A percentile compares a stretch with the other conserved stretches of the same genome.
phyloP scores from a whole-genome alignment of 208 protist species.

The Porcisia hertigi region DNA sequence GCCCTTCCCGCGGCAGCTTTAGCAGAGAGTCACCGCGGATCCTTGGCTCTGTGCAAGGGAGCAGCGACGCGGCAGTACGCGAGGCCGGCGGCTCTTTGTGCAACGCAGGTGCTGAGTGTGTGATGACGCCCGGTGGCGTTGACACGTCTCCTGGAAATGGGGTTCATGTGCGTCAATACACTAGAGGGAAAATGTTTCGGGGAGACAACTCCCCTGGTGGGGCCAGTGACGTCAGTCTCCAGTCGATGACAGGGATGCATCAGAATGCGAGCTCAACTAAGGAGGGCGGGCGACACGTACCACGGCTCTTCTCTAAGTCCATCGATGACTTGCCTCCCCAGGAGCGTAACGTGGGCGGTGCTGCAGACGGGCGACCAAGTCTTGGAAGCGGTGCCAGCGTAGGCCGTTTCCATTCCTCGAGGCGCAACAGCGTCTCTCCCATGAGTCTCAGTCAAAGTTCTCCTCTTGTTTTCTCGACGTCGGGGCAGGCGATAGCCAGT shows the following conservation, averaged over 20 bases:
- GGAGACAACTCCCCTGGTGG: not conserved
- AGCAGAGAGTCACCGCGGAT: conserved; percentile 5
- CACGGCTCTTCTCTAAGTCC: conserved; percentile 13
- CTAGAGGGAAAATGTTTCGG: conserved; percentile 9
- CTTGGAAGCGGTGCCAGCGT: conserved; percentile 9
- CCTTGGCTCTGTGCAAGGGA: not conserved
- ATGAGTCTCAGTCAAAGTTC: conserved; percentile 11
- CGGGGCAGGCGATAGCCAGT: conserved; percentile 23
- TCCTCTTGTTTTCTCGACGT: conserved; percentile 18
- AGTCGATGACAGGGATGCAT: not conserved
- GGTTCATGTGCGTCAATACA: conserved; percentile 8
- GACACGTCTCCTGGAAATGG: conserved; percentile 7
- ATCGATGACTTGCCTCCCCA: conserved; percentile 8
- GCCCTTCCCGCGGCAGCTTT: conserved; percentile 3
- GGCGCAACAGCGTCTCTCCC: conserved; percentile 20
- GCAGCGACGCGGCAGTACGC: not conserved
- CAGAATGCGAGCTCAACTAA: conserved; percentile 4
- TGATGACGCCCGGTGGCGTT: not conserved
- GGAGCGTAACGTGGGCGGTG: conserved; percentile 16
- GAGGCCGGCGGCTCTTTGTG: not conserved
- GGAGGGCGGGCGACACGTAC: conserved; percentile 13
- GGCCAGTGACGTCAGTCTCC: not conserved
- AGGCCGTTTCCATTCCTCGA: conserved; percentile 12
- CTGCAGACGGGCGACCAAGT: not conserved
- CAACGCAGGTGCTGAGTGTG: not conserved